phyloP scores from a whole-genome alignment of 345 rosid genomes.

The Eucalyptus rudis region DNA sequence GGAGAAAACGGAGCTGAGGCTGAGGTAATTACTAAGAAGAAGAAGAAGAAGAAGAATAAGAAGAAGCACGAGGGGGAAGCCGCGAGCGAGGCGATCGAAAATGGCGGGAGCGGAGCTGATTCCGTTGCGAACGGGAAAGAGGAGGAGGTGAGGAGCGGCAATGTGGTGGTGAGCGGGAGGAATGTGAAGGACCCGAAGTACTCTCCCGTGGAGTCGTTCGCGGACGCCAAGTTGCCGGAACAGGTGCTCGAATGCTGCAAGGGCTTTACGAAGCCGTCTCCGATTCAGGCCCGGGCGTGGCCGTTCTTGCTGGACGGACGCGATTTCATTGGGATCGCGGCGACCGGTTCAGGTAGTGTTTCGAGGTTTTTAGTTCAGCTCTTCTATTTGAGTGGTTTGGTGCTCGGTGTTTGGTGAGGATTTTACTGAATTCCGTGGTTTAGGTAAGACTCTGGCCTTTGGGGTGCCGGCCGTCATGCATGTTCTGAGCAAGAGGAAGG shows the following conservation, averaged over 20 bases:
- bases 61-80: constrained; percentile 8
- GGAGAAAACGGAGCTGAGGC: not conserved
- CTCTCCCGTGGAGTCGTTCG: constrained; percentile 37
- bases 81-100: not conserved
- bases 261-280: constrained; percentile 65
- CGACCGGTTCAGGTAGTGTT: constrained; percentile 85
- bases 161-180: constrained; percentile 59
- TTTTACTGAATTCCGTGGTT: not conserved
- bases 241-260: constrained; percentile 69
- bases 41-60: constrained; percentile 14
- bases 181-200: constrained; percentile 48
- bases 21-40: not conserved
- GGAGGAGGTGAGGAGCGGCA: constrained; percentile 19
- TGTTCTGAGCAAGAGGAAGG: constrained; percentile 58
- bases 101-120: not conserved
- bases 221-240: constrained; percentile 47
- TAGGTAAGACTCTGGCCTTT: constrained; percentile 90
- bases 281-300: constrained; percentile 91
- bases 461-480: constrained; percentile 89
- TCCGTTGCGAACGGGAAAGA: not conserved
- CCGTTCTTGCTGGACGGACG: constrained; percentile 86
- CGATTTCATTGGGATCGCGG: constrained; percentile 90
- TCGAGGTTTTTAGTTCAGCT: not conserved
- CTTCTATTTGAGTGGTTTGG: not conserved
- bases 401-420: not conserved